Percentiles rank a stretch among this genome's conserved stretches.
These are phyloP conservation scores for Suaeda aralocaspica DNA, from an alignment of 148 eudicot species.

Conservation along the genomic window DNA sequence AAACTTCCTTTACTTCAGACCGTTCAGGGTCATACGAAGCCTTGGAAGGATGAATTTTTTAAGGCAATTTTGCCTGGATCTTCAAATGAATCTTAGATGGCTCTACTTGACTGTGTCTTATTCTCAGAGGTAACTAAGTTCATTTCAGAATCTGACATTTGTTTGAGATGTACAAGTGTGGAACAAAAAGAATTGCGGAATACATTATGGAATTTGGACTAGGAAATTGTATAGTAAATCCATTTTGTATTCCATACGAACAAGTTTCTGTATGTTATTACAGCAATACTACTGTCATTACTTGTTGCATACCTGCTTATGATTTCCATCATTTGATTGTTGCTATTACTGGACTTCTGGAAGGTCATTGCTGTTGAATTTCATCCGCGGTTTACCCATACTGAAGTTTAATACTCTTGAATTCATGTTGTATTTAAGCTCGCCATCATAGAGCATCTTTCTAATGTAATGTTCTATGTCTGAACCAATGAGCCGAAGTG, in stretches of 20 bases:
- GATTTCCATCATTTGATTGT: slow-evolving; percentile 7
- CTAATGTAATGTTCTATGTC: slow-evolving; percentile 92
- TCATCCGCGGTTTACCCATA: slow-evolving; percentile 82
- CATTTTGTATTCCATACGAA: not conserved
- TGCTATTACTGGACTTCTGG: slow-evolving; percentile 39
- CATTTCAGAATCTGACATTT: not conserved
- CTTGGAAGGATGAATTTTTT: slow-evolving; percentile 18
- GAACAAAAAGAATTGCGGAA: not conserved
- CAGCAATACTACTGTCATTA: slow-evolving; percentile 2
- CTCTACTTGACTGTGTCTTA: not conserved
- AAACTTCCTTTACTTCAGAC: slow-evolving; percentile 2
- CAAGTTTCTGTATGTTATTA: not conserved
- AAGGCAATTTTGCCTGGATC: slow-evolving; percentile 23
- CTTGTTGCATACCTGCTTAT: slow-evolving; percentile 11
- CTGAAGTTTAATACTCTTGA: slow-evolving; percentile 64
- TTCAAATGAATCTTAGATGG: not conserved
- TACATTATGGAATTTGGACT: not conserved
- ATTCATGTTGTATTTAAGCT: slow-evolving; percentile 85
- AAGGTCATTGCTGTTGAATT: slow-evolving; percentile 59
- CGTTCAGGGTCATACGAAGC: slow-evolving; percentile 11
- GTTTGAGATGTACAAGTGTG: not conserved
- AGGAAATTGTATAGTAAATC: not conserved
- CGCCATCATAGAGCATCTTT: slow-evolving; percentile 78
- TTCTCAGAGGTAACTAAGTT: not conserved
- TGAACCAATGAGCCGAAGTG: slow-evolving; percentile 82